Conservation (phyloP, 306 rosid genomes). For the Casuarina cunninghamiana region DNA sequence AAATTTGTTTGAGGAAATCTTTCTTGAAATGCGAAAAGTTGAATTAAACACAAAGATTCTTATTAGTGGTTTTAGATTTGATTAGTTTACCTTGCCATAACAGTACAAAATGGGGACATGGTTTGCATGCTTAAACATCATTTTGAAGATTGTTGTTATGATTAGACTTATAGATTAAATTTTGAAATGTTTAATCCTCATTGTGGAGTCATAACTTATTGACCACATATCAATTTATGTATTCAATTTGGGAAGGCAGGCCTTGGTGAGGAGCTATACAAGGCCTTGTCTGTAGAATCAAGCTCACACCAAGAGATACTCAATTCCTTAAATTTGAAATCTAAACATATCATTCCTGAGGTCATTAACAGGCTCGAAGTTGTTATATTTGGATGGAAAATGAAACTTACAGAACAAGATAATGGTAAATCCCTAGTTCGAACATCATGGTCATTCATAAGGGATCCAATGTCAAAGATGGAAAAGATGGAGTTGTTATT, state of each 20-base stretch:
- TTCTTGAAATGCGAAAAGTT: neutral
- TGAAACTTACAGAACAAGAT: conserved; percentile 26
- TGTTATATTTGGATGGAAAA: conserved; percentile 69
- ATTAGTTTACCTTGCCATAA: neutral
- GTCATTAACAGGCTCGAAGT: conserved; percentile 49
- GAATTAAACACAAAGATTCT: neutral
- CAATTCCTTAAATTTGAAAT: conserved; percentile 58
- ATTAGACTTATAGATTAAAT: too few relatives aligned
- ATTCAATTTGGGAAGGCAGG: too few relatives aligned
- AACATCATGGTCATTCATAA: too few relatives aligned
- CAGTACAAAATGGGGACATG: neutral
- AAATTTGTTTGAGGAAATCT: neutral
- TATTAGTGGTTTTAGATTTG: neutral
- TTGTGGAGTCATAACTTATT: too few relatives aligned
- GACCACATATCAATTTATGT: too few relatives aligned
- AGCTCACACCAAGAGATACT: conserved; percentile 30
- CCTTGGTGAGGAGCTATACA: too few relatives aligned
- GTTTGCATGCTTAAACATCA: neutral
- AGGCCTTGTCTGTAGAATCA: too few relatives aligned
- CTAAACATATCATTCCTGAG: conserved; percentile 70
- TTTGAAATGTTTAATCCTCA: too few relatives aligned
- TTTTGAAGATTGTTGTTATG: too few relatives aligned
- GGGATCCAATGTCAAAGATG: conserved; percentile 42
- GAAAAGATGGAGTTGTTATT: conserved; percentile 55
- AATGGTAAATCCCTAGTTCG: too few relatives aligned